Evolutionary conservation across 345 rosid genomes (phyloP), one percentile per base, ranked within the genome.

Genomic region (Anacardium occidentale): DNA sequence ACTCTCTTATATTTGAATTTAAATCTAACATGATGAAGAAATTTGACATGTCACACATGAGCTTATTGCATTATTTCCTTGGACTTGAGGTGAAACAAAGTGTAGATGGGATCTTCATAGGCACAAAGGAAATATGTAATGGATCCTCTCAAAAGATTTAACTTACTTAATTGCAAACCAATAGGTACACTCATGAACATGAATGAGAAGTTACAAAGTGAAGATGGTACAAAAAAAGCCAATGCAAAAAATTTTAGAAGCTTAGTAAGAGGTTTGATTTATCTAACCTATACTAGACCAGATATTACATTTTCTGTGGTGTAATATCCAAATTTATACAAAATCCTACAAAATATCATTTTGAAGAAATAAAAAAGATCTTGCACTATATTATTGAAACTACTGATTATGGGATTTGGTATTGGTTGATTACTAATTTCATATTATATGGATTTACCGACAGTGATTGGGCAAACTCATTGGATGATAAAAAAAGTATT

Each of bases 391-490:
- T 64, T 24, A 42, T 11, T 25, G 44, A 64, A 17, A 73, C 52
- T 48, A 7, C 6, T 34, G 40, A 34, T 5, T 34, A 3, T 34
- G 5, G 40, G 7, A 34, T 34, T 2, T 34, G 5, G 40, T 65
- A 74, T 54, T 62, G 1, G 18, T 3, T 56, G 42, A 0, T 1
- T 15, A 12, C n/a, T 1, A 4, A 44, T 55, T 25, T 66, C 47
- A 65, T 6, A 18, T 20, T 56, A 44, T 15, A 0, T 34, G 66
- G 60, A 0, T 73, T 20, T 17, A 42, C 29, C 4, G 26, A 69
- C 12, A 51, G 69, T 50, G 68, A 75, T 68, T 75, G 22, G 62
- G 74, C 55, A 45, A 9, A 8, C 2, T 17, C 14, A 22, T 24
- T n/a, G 29, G n/a, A 7, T 55, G 40, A 34, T 34, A 4, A 5